Percentiles rank a stretch among this genome's conserved stretches.
Evolutionary conservation across 2,329 filamentous ascomycete genomes (phyloP).

Genomic region (Xylariaceae sp.): DNA sequence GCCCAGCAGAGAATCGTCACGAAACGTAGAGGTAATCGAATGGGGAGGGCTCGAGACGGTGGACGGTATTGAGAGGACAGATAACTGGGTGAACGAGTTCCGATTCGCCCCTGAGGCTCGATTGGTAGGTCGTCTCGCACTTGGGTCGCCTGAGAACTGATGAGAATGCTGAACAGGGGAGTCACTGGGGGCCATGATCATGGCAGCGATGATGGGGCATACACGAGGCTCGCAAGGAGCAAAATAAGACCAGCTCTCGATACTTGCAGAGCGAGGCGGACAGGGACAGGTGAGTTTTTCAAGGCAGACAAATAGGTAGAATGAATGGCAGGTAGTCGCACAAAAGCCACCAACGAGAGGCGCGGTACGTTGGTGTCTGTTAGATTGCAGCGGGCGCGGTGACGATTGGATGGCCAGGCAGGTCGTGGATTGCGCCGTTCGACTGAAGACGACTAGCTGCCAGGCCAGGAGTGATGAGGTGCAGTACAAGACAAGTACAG

Average conservation of each 20-base stretch:
- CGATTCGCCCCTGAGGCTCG: background rate
- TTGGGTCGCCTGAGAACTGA: slow-evolving; percentile 8
- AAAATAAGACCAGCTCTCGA: slow-evolving; percentile 5
- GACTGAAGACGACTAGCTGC: slow-evolving; percentile 7
- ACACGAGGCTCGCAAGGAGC: slow-evolving; percentile 2
- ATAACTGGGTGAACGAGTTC: slow-evolving; percentile 5
- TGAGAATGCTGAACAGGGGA: slow-evolving; percentile 9
- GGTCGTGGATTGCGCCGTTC: slow-evolving; percentile 9
- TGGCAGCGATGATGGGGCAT: too few species aligned
- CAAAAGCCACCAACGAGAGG: slow-evolving; percentile 9
- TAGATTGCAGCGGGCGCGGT: slow-evolving; percentile 1
- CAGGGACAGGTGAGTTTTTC: background rate
- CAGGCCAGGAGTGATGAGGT: background rate
- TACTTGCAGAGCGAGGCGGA: slow-evolving; percentile 4
- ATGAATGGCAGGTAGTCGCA: slow-evolving; percentile 1
- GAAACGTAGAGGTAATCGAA: slow-evolving; percentile 2
- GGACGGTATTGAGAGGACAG: slow-evolving; percentile 5
- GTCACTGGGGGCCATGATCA: slow-evolving; percentile 4
- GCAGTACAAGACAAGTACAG: too few species aligned
- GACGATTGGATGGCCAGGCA: background rate
- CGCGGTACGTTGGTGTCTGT: slow-evolving; percentile 8
- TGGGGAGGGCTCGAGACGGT: slow-evolving; percentile 6
- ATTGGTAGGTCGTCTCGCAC: slow-evolving; percentile 4
- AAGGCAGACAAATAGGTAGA: background rate
- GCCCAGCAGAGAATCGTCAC: background rate